A percentile compares a stretch with the other conserved stretches of the same genome.
Conservation (phyloP, 768 basidiomycete genomes). For the Lactarius pseudohatsudake region DNA sequence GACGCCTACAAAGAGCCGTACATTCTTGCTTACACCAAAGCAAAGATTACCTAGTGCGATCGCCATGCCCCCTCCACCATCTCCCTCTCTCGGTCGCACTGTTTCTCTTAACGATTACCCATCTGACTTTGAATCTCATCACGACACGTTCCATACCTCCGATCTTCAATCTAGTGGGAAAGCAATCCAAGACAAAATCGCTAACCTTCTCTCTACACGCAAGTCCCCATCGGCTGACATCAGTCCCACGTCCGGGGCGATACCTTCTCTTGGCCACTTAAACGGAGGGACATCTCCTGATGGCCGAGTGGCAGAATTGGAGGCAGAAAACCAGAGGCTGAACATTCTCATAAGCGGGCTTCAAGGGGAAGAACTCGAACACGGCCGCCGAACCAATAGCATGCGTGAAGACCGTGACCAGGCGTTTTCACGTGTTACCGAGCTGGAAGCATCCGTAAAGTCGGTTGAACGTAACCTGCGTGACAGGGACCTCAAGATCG, state of each 20-base stretch:
- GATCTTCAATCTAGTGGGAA: conserved; percentile 39
- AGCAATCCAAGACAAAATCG: conserved; percentile 51
- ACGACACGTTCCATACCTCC: conserved; percentile 19
- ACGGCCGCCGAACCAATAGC: conserved; percentile 26
- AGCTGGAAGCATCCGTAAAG: conserved; percentile 46
- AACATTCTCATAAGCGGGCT: conserved; percentile 24
- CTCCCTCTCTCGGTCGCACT: conserved; percentile 48
- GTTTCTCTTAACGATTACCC: conserved; percentile 41
- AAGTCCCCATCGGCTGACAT: conserved; percentile 29
- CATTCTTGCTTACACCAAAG: conserved; percentile 52
- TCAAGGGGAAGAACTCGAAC: conserved; percentile 26
- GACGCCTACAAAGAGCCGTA: conserved; percentile 40
- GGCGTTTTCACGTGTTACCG: conserved; percentile 40
- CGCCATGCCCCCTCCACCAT: conserved; percentile 80
- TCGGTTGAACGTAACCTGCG: conserved; percentile 43
- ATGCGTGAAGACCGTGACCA: conserved; percentile 49
- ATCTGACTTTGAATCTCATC: conserved; percentile 20
- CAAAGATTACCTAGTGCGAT: conserved; percentile 68
- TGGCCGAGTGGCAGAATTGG: conserved; percentile 55
- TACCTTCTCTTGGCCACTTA: neutral
- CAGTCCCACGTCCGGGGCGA: conserved; percentile 27
- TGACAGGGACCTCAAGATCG: conserved; percentile 46
- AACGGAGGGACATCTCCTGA: conserved; percentile 41
- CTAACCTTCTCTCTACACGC: conserved; percentile 40
- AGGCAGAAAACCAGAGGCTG: conserved; percentile 69